These are phyloP conservation scores for Saccharomyces mikatae DNA, from an alignment of 805 yeast genomes.

Conservation along the genomic window DNA sequence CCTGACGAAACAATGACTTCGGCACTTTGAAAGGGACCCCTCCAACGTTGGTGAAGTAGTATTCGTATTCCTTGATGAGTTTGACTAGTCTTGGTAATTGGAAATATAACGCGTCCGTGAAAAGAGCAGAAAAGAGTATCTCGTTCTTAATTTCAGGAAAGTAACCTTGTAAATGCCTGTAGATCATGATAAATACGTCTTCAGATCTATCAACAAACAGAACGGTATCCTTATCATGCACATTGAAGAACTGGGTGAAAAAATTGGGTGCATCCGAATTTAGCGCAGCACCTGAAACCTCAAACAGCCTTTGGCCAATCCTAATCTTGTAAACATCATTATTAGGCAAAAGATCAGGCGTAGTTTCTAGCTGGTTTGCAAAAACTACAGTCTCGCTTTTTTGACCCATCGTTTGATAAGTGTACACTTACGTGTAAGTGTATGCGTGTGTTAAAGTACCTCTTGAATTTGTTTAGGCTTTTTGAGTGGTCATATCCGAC, in stretches of 20 bases:
- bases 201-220: conserved; percentile 71
- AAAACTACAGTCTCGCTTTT: neutral
- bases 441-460: neutral
- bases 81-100: conserved; percentile 47
- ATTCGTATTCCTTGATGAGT: conserved; percentile 42
- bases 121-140: conserved; percentile 50
- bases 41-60: conserved; percentile 50
- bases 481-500: neutral
- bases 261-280: conserved; percentile 82
- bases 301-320: conserved; percentile 53
- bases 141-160: conserved; percentile 48
- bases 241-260: conserved; percentile 60
- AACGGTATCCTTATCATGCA: conserved; percentile 12
- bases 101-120: conserved; percentile 64
- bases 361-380: neutral
- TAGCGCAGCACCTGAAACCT: conserved; percentile 64
- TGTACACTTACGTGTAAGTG: neutral
- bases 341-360: conserved; percentile 44
- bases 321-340: conserved; percentile 58
- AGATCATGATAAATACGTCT: conserved; percentile 53
- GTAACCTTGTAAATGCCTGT: conserved; percentile 73
- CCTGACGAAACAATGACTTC: conserved; percentile 40
- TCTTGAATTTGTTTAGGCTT: neutral
- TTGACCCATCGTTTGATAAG: neutral
- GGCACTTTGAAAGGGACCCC: conserved; percentile 51